phyloP scores from a whole-genome alignment of 139 green algal species.

The Coelastrella sp. region DNA sequence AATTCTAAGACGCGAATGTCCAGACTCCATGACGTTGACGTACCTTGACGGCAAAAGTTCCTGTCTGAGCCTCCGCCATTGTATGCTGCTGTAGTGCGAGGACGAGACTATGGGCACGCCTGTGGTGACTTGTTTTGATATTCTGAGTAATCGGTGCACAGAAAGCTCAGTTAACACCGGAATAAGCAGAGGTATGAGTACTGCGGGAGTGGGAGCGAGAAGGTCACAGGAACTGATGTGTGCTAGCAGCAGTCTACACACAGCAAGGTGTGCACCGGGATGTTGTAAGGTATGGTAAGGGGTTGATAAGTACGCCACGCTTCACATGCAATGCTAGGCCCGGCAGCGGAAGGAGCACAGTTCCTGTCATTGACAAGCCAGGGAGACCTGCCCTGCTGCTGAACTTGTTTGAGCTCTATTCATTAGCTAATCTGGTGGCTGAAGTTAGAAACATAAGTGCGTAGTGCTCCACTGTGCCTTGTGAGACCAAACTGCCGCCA shows the following conservation, averaged over 20 bases:
- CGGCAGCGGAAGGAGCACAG: not conserved
- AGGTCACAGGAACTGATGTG: not conserved
- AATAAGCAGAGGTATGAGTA: too few relatives aligned
- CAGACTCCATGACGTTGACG: not conserved
- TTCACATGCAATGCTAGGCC: too few relatives aligned
- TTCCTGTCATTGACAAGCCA: not conserved
- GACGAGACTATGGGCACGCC: too few relatives aligned
- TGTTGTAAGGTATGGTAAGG: too few relatives aligned
- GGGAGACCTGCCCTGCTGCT: too few relatives aligned
- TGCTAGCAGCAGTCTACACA: not conserved
- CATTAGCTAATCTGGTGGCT: not conserved
- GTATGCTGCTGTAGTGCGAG: not conserved
- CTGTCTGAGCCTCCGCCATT: constrained; percentile 61
- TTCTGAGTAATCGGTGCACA: too few relatives aligned
- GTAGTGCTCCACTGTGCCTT: too few relatives aligned
- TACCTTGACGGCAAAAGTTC: constrained; percentile 89
- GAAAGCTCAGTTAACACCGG: too few relatives aligned
- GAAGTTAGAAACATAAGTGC: not conserved
- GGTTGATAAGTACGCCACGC: too few relatives aligned
- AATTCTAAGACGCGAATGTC: not conserved
- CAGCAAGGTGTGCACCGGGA: too few relatives aligned
- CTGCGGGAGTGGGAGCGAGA: not conserved
- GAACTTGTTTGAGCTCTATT: not conserved
- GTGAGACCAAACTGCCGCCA: constrained; percentile 6
- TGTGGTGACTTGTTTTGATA: too few relatives aligned